phyloP scores from a whole-genome alignment of 1,284 basidiomycete species.

The Bondarzewia mesenterica region DNA sequence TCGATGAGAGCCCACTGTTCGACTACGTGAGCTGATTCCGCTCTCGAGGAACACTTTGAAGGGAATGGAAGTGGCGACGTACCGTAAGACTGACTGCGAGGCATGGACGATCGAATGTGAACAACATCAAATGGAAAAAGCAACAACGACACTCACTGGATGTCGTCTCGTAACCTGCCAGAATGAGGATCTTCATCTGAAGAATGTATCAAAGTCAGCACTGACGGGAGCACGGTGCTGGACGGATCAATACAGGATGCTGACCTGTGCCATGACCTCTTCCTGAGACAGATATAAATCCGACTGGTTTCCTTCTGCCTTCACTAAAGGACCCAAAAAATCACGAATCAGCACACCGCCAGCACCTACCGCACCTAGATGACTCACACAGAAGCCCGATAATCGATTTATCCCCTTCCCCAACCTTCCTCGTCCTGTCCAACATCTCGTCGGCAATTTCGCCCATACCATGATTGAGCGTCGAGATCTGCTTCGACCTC shows the following conservation, averaged over 20 bases:
- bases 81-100: not conserved
- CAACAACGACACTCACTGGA: constrained; percentile 24
- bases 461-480: constrained; percentile 31
- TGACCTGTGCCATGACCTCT: not conserved
- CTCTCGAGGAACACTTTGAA: too few species aligned
- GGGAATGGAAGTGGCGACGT: too few species aligned
- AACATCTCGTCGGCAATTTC: constrained; percentile 42
- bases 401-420: not conserved
- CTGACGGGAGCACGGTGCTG: too few species aligned
- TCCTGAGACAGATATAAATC: not conserved
- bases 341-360: not conserved
- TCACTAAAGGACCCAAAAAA: constrained; percentile 24
- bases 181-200: constrained; percentile 29
- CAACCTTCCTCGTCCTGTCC: constrained; percentile 29
- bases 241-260: not conserved
- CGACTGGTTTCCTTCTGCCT: constrained; percentile 22
- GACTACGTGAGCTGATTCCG: too few species aligned
- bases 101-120: not conserved
- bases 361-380: not conserved
- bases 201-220: constrained; percentile 9
- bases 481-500: not conserved
- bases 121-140: not conserved
- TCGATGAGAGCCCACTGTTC: not conserved
- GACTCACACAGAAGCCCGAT: not conserved
- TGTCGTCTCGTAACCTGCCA: constrained; percentile 36